Evolutionary conservation across 1,284 basidiomycete genomes (phyloP).

Genomic region (Mycena sp.): DNA sequence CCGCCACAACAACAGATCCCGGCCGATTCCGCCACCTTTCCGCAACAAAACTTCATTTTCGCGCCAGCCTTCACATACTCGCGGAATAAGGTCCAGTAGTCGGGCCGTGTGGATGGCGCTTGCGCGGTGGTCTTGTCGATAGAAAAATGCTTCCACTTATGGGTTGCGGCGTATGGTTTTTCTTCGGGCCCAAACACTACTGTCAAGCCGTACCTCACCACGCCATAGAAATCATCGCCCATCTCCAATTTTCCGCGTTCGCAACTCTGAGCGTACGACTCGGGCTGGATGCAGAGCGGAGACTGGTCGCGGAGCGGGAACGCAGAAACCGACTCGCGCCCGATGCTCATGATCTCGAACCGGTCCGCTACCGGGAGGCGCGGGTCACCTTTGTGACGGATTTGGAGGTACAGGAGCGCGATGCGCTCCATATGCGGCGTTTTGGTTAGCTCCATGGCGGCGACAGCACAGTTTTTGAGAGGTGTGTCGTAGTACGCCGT

Average conservation of each 20-base stretch:
- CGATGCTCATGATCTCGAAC: constrained; percentile 4
- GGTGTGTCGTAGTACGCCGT: constrained; percentile 24
- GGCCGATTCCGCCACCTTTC: neutral
- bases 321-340: neutral
- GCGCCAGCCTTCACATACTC: constrained; percentile 20
- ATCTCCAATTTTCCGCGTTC: constrained; percentile 12
- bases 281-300: neutral
- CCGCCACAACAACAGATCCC: constrained; percentile 31
- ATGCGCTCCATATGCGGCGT: constrained; percentile 10
- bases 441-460: constrained; percentile 8
- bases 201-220: neutral
- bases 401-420: neutral
- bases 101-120: neutral
- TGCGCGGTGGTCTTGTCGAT: constrained; percentile 15
- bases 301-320: neutral
- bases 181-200: neutral
- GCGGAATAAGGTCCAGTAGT: constrained; percentile 24
- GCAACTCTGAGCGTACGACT: neutral
- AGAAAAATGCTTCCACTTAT: constrained; percentile 10
- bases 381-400: constrained; percentile 10
- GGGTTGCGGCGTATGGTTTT: neutral
- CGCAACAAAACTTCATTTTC: constrained; percentile 30
- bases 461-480: constrained; percentile 27
- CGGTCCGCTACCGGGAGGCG: constrained; percentile 7
- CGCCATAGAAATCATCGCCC: constrained; percentile 14